These are phyloP conservation scores for Ogataea pignaliae DNA, from an alignment of 805 yeast genomes.

Conservation along the genomic window DNA sequence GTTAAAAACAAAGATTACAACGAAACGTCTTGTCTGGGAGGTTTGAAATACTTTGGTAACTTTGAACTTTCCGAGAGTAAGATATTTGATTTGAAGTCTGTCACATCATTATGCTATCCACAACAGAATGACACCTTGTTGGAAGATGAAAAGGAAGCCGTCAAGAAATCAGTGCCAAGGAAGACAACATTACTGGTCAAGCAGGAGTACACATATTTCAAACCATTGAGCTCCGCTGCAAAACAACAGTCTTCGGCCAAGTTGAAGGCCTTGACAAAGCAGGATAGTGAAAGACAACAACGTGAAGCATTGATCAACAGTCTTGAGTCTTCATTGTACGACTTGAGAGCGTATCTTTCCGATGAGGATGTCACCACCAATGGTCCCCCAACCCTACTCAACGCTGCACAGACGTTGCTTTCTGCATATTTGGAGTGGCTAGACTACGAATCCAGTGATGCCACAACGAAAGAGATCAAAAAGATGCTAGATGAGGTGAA, in stretches of 20 bases:
- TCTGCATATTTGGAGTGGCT: conserved; percentile 67
- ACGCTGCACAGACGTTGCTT: conserved; percentile 34
- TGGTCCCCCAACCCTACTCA: conserved; percentile 37
- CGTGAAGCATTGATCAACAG: conserved; percentile 59
- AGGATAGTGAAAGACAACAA: conserved; percentile 50
- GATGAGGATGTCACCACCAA: conserved; percentile 44
- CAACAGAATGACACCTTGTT: conserved; percentile 9
- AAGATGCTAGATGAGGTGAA: conserved; percentile 31
- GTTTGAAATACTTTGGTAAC: conserved; percentile 28
- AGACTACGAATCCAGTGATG: conserved; percentile 61
- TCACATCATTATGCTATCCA: conserved; percentile 32
- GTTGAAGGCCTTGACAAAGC: conserved; percentile 46
- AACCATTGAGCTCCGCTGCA: conserved; percentile 45
- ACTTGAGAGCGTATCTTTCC: conserved; percentile 55
- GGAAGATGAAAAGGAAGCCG: conserved; percentile 10
- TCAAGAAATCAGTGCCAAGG: conserved; percentile 16
- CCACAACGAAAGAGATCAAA: conserved; percentile 36
- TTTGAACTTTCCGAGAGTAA: conserved; percentile 26
- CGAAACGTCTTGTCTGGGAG: conserved; percentile 34
- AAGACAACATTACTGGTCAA: conserved; percentile 21
- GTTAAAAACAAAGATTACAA: conserved; percentile 22
- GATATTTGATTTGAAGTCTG: conserved; percentile 40
- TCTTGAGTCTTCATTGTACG: conserved; percentile 72
- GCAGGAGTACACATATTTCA: conserved; percentile 35
- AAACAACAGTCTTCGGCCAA: conserved; percentile 43